Conservation (phyloP, 768 basidiomycete species). For the Lyophyllum shimeji region DNA sequence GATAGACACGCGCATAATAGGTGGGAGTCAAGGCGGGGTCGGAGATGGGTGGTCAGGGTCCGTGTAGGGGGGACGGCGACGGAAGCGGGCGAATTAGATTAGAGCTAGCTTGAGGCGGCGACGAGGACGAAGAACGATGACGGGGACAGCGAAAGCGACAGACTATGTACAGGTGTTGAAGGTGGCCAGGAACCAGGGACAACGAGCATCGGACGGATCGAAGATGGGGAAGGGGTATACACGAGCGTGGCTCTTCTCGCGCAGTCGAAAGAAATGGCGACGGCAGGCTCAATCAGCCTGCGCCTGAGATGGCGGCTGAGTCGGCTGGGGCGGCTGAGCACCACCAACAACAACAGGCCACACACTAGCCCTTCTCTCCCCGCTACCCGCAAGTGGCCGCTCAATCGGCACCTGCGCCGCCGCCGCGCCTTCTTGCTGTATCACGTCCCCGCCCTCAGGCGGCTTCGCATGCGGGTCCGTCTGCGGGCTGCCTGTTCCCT, state of each 20-base stretch:
- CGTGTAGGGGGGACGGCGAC: neutral
- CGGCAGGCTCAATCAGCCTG: neutral
- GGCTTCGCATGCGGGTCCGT: neutral
- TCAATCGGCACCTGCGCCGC: neutral
- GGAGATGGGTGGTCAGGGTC: too few species aligned
- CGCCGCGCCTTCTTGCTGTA: neutral
- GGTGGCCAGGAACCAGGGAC: neutral
- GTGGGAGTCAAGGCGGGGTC: too few species aligned
- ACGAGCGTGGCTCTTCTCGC: neutral
- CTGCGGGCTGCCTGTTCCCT: neutral
- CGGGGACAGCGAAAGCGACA: neutral
- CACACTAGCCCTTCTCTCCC: conserved; percentile 3
- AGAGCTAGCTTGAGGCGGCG: conserved; percentile 3
- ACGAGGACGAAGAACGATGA: neutral
- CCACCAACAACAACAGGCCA: conserved; percentile 1
- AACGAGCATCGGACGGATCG: neutral
- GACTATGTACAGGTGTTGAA: neutral
- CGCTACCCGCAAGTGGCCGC: conserved; percentile 8
- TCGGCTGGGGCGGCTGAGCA: too few species aligned
- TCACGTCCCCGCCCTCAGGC: neutral
- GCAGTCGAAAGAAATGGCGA: neutral
- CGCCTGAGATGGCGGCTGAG: too few species aligned
- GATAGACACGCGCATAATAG: too few species aligned
- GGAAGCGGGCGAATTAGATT: conserved; percentile 7
- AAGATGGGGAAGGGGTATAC: neutral